Base-by-base conservation (phyloP, 352 stramenopile genomes). In the Pythium chondricola region DNA sequence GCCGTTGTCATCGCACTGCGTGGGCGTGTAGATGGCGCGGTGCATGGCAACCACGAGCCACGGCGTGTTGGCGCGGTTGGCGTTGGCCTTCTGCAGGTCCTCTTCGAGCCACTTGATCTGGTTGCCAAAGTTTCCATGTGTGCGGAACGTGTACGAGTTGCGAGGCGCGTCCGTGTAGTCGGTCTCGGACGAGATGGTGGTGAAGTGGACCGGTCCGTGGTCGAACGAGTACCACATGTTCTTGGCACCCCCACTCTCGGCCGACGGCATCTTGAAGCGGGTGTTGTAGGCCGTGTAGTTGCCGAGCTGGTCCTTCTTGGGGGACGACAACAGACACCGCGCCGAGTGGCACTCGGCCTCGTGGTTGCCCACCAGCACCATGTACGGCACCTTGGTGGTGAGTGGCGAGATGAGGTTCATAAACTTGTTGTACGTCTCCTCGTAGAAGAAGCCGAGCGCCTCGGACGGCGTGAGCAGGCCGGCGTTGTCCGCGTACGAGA, bases 171-270 rank as follows among this genome's bases (percentile, higher is more conserved):
- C 37, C 14, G 24, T 50, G 47, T 77, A 85, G 48, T 88, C 71
- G 1, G 75, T 92, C 59, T 96, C 85, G 2, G 72, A 73, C 31
- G 79, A 89, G n/a, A 97, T 71, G 9, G 77, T 71, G 3, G 83
- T 87, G 44, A 94, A 87, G 58, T 95, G 85, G n/a, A 94, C 60
- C 18, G 69, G 61, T 0, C 81, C 84, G 44, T 95, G 65, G 42
- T 95, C 71, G 47, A 93, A 97, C 27, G 81, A 93, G 54, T 95
- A 83, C 79, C 80, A 95, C 79, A 95, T 96, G 55, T 90, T 91
- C 41, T 75, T 52, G 24, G 60, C 44, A 1, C 74, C 73, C 0
- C 61, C 54, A 32, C 62, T 80, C 54, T 95, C 82, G 2, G 43
- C 36, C 8, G 71, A 86, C 14, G 85, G 85, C 85, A 95, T 95